A percentile compares a stretch with the other conserved stretches of the same genome.
These are phyloP conservation scores for Penicillium rolfsii DNA, from an alignment of 2,329 filamentous ascomycete genomes.

Conservation along the genomic window DNA sequence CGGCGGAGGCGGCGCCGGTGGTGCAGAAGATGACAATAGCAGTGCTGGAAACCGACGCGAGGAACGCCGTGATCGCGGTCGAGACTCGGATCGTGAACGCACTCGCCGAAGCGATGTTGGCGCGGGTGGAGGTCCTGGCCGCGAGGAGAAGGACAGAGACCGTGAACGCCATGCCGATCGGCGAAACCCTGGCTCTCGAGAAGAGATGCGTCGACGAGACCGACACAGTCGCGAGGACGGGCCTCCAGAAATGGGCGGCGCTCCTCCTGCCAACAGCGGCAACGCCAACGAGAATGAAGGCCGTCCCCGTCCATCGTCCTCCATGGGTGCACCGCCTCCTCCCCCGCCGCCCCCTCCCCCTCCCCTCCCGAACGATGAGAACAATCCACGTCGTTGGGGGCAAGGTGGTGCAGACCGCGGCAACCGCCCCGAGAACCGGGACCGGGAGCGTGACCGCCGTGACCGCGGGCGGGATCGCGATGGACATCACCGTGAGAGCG, in stretches of 20 bases:
- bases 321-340: constrained; percentile 36
- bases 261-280: constrained; percentile 11
- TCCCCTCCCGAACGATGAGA: constrained; percentile 28
- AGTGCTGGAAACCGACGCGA: constrained; percentile 39
- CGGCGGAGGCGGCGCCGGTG: constrained; percentile 19
- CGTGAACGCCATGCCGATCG: constrained; percentile 24
- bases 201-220: constrained; percentile 41
- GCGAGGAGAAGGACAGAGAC: constrained; percentile 30
- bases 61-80: constrained; percentile 41
- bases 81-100: constrained; percentile 40
- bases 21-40: constrained; percentile 33
- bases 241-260: constrained; percentile 24
- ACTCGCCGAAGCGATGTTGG: constrained; percentile 39
- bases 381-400: constrained; percentile 42
- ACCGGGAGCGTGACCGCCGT: constrained; percentile 34
- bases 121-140: constrained; percentile 16
- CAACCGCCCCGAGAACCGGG: constrained; percentile 31
- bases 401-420: constrained; percentile 42
- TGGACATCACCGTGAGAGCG: constrained; percentile 33
- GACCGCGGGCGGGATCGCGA: constrained; percentile 37
- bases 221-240: constrained; percentile 43
- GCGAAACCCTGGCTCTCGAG: constrained; percentile 37
- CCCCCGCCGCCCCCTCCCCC: constrained; percentile 35
- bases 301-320: constrained; percentile 40
- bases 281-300: constrained; percentile 36